These are phyloP conservation scores for Coriaria nepalensis DNA, from an alignment of 306 rosid genomes.

Conservation along the genomic window DNA sequence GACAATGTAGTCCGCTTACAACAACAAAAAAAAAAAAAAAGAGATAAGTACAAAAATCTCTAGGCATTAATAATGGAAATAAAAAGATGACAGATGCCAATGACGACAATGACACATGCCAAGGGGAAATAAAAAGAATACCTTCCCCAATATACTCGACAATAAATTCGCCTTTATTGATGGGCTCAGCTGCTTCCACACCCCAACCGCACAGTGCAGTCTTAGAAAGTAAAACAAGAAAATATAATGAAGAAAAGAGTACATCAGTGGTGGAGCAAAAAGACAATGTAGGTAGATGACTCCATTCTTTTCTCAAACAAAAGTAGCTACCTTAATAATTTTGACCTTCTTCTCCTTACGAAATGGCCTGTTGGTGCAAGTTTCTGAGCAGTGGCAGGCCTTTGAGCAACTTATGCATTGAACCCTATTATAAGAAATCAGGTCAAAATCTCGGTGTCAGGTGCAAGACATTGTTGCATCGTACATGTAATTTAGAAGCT, in stretches of 20 bases:
- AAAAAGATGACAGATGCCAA: no score
- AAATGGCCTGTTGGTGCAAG: constrained; percentile 80
- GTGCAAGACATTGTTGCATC: background rate
- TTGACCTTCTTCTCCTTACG: constrained; percentile 78
- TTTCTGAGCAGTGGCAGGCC: constrained; percentile 68
- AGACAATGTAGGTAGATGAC: background rate
- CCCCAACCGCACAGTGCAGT: constrained; percentile 97
- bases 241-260: constrained; percentile 2
- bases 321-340: constrained; percentile 52
- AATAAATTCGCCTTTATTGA: constrained; percentile 57
- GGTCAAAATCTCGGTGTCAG: background rate
- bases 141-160: constrained; percentile 96
- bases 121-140: constrained; percentile 18
- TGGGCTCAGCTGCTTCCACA: constrained; percentile 66
- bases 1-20: no score
- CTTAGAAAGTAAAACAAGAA: constrained; percentile 27
- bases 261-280: constrained; percentile 3
- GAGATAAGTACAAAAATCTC: no score
- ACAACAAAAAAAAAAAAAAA: no score
- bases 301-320: constrained; percentile 1
- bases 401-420: constrained; percentile 97
- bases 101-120: constrained; percentile 2
- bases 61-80: no score
- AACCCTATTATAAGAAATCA: constrained; percentile 34
- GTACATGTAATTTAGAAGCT: no score